phyloP scores from a whole-genome alignment of 805 yeast species.

The Starmerella gropengiesseri region DNA sequence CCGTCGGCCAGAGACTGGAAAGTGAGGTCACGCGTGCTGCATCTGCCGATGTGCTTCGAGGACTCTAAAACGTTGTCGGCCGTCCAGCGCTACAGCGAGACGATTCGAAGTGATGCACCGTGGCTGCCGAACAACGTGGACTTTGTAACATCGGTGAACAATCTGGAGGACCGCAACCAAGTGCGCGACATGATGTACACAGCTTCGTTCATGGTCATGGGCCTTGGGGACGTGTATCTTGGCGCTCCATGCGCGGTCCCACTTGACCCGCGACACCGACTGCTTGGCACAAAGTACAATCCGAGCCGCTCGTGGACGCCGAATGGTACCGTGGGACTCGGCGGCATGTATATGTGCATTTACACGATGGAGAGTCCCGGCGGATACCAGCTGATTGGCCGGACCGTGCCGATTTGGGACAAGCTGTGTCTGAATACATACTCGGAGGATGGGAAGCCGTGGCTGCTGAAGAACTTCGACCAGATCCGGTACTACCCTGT shows the following conservation, averaged over 20 bases:
- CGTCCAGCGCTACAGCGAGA: constrained; percentile 82
- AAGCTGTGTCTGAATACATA: constrained; percentile 50
- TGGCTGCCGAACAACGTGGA: constrained; percentile 98
- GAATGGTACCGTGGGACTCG: constrained; percentile 94
- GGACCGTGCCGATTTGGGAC: constrained; percentile 98
- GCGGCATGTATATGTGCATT: constrained; percentile 98
- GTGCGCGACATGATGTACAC: constrained; percentile 77
- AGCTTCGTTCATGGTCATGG: constrained; percentile 85
- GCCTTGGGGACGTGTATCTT: constrained; percentile 91
- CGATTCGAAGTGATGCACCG: constrained; percentile 86
- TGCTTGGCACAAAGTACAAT: constrained; percentile 86
- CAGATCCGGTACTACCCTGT: constrained; percentile 93
- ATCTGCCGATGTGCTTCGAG: constrained; percentile 93
- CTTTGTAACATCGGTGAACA: constrained; percentile 82
- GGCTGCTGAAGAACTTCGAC: constrained; percentile 87
- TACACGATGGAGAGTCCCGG: constrained; percentile 98
- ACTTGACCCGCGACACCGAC: constrained; percentile 88
- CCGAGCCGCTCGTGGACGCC: constrained; percentile 96
- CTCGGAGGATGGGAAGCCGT: constrained; percentile 49
- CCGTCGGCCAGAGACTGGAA: constrained; percentile 59
- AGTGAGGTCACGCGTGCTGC: constrained; percentile 70
- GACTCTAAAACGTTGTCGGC: constrained; percentile 82
- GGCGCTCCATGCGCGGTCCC: constrained; percentile 99
- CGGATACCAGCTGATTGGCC: constrained; percentile 92
- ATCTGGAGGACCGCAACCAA: constrained; percentile 52